Conservation (phyloP, 2,329 filamentous ascomycete species). For the Cladosporium sp. region DNA sequence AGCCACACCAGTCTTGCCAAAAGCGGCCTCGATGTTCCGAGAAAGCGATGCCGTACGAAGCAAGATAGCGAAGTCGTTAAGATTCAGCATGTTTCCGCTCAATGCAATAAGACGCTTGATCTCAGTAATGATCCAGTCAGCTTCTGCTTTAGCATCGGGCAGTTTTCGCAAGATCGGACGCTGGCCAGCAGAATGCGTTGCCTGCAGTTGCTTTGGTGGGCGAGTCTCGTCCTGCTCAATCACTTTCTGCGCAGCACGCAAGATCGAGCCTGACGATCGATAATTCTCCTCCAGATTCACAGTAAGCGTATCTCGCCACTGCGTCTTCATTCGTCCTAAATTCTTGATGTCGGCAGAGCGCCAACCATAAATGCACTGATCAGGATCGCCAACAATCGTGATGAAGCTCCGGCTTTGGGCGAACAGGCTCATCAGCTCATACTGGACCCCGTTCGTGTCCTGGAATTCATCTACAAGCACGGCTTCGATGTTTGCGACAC, state of each 20-base stretch:
- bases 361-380: constrained; percentile 98
- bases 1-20: constrained; percentile 77
- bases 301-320: constrained; percentile 76
- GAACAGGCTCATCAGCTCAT: constrained; percentile 88
- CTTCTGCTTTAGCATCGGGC: constrained; percentile 69
- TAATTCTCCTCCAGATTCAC: constrained; percentile 93
- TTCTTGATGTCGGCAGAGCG: constrained; percentile 91
- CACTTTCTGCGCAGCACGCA: constrained; percentile 75
- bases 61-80: constrained; percentile 80
- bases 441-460: constrained; percentile 93
- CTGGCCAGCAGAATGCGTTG: constrained; percentile 78
- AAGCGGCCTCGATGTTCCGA: constrained; percentile 76
- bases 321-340: constrained; percentile 71
- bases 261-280: constrained; percentile 81
- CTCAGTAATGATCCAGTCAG: constrained; percentile 84
- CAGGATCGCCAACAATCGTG: constrained; percentile 93
- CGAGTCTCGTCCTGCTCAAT: constrained; percentile 86
- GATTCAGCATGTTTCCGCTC: constrained; percentile 70
- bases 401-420: constrained; percentile 72
- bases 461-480: constrained; percentile 97
- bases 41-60: constrained; percentile 83
- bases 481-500: constrained; percentile 84
- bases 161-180: constrained; percentile 78
- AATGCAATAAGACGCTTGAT: constrained; percentile 69
- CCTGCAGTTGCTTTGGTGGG: constrained; percentile 75